phyloP scores from a whole-genome alignment of 2,329 filamentous ascomycete species.

The Ascochyta viciae-villosae region DNA sequence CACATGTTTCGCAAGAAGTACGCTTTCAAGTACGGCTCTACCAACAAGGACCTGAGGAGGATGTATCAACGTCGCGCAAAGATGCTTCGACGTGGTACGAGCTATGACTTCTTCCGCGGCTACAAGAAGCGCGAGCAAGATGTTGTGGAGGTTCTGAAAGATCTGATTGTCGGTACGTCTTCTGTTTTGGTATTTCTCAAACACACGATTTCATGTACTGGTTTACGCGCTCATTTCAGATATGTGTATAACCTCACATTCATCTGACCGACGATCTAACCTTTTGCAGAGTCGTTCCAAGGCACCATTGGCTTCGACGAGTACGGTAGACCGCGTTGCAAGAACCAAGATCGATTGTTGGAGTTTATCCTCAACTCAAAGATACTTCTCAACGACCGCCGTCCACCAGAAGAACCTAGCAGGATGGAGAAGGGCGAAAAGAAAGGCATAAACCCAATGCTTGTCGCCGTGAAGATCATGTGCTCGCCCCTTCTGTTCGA shows the following conservation, averaged over 20 bases:
- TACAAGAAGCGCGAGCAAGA: constrained; percentile 35
- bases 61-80: constrained; percentile 45
- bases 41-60: constrained; percentile 43
- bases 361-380: constrained; percentile 42
- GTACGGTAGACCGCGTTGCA: constrained; percentile 33
- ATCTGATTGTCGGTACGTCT: constrained; percentile 55
- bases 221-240: not conserved
- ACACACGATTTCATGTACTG: not conserved
- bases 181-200: not conserved
- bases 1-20: constrained; percentile 52
- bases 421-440: constrained; percentile 4
- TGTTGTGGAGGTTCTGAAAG: constrained; percentile 49
- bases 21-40: constrained; percentile 38
- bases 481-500: constrained; percentile 42
- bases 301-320: constrained; percentile 24
- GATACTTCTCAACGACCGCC: constrained; percentile 35
- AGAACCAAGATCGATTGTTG: constrained; percentile 43
- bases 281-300: constrained; percentile 41
- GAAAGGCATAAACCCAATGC: constrained; percentile 16
- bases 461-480: constrained; percentile 45
- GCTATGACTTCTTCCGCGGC: constrained; percentile 30
- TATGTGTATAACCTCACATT: too few relatives aligned
- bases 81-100: constrained; percentile 27
- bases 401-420: constrained; percentile 17
- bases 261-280: not conserved